These are phyloP conservation scores for Cordyceps fumosorosea DNA, from an alignment of 2,329 filamentous ascomycete genomes.

Conservation along the genomic window DNA sequence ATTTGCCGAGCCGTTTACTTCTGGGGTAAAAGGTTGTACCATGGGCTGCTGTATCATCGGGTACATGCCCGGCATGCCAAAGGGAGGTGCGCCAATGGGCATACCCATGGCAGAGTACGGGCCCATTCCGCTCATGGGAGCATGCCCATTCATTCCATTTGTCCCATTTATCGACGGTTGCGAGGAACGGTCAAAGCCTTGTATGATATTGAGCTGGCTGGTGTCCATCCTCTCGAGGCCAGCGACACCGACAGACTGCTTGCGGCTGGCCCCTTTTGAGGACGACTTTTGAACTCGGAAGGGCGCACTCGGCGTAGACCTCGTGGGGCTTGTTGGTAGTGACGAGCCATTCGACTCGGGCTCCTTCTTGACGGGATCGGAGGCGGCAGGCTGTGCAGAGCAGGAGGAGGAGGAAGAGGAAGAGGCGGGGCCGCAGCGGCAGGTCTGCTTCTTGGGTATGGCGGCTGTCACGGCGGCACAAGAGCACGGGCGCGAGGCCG, in stretches of 20 bases:
- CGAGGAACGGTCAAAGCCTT: slow-evolving; percentile 25
- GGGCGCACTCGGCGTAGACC: slow-evolving; percentile 23
- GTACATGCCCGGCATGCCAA: slow-evolving; percentile 23
- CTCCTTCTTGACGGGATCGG: slow-evolving; percentile 21
- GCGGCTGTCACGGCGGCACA: slow-evolving; percentile 59
- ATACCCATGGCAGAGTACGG: slow-evolving; percentile 25
- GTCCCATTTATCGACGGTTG: slow-evolving; percentile 16
- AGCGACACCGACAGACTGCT: slow-evolving; percentile 43
- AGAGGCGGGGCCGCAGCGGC: slow-evolving; percentile 37
- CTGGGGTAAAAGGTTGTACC: slow-evolving; percentile 18
- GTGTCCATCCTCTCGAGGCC: slow-evolving; percentile 47
- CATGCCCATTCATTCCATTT: slow-evolving; percentile 4
- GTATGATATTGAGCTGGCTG: slow-evolving; percentile 43
- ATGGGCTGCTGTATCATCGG: slow-evolving; percentile 28
- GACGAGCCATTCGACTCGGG: slow-evolving; percentile 18
- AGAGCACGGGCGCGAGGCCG: slow-evolving; percentile 52
- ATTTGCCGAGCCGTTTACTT: slow-evolving; percentile 18
- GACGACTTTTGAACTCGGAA: slow-evolving; percentile 42
- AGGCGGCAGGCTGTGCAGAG: slow-evolving; percentile 16
- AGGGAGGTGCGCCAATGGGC: slow-evolving; percentile 21
- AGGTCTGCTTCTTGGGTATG: slow-evolving; percentile 52
- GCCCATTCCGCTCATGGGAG: slow-evolving; percentile 19
- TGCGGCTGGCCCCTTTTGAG: slow-evolving; percentile 32
- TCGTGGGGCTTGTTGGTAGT: slow-evolving; percentile 26
- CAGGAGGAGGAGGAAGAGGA: slow-evolving; percentile 17